Conservation (phyloP, 257 asterid genomes). For the Solanum tacnaense region DNA sequence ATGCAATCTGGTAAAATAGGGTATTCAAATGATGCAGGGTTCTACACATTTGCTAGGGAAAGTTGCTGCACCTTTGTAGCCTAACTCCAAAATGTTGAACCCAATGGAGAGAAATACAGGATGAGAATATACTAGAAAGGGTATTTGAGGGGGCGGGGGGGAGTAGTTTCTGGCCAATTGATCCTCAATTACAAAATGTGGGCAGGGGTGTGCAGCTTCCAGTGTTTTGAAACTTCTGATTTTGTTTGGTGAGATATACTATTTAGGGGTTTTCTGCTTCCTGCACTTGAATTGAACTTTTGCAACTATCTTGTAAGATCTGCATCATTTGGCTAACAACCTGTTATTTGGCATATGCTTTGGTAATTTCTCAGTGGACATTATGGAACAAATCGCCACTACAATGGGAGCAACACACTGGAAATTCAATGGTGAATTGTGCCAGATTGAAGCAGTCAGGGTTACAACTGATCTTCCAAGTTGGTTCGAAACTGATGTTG, state of each 20-base stretch:
- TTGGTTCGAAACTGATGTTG: not conserved
- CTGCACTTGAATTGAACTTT: not conserved
- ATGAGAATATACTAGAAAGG: not conserved
- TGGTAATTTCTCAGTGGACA: not conserved
- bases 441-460: not conserved
- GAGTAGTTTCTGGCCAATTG: not conserved
- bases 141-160: not conserved
- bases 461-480: not conserved
- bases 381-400: not conserved
- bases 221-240: not conserved
- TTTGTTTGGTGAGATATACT: not conserved
- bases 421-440: not conserved
- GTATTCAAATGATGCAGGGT: not conserved
- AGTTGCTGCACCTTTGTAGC: not conserved
- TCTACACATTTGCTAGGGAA: not conserved
- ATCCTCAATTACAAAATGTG: not conserved
- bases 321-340: not conserved
- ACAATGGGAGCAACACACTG: conserved; percentile 8
- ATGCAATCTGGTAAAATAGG: not conserved
- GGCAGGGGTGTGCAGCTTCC: not conserved
- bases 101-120: not conserved
- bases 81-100: not conserved
- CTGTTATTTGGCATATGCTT: not conserved
- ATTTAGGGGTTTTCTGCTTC: not conserved
- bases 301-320: not conserved